These are phyloP conservation scores for Chrysanthemum seticuspe DNA, from an alignment of 129 eudicot genomes.

Conservation along the genomic window DNA sequence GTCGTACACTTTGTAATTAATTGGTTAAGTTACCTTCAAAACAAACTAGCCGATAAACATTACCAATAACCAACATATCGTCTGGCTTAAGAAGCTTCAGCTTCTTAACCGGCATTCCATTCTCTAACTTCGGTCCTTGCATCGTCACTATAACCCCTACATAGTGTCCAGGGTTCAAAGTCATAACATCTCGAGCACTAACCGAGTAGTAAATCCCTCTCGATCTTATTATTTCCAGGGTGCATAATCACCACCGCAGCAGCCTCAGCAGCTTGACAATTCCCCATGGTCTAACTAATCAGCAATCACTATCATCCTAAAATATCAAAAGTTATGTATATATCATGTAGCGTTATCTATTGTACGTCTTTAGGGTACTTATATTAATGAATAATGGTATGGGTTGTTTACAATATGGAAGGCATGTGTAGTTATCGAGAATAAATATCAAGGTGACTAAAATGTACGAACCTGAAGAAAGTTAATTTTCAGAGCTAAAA, in stretches of 20 bases:
- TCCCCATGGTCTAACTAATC: slow-evolving; percentile 45
- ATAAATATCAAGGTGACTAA: slow-evolving; percentile 11
- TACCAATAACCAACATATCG: slow-evolving; percentile 62
- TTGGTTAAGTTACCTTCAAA: slow-evolving; percentile 51
- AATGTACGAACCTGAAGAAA: slow-evolving; percentile 21
- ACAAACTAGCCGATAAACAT: slow-evolving; percentile 65
- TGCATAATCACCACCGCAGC: slow-evolving; percentile 69
- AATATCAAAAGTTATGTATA: background rate
- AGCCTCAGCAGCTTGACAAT: slow-evolving; percentile 79
- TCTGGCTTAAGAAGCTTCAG: slow-evolving; percentile 70
- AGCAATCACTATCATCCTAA: background rate
- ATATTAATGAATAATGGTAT: background rate
- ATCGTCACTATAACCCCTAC: slow-evolving; percentile 49
- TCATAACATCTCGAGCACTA: slow-evolving; percentile 61
- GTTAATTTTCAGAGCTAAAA: slow-evolving; percentile 3
- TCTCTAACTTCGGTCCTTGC: slow-evolving; percentile 14
- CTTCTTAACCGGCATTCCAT: slow-evolving; percentile 46
- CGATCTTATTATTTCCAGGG: slow-evolving; percentile 45
- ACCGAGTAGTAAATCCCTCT: slow-evolving; percentile 59
- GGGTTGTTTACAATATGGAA: background rate
- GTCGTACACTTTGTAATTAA: background rate
- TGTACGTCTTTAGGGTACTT: background rate
- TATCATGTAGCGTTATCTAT: background rate
- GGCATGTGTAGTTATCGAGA: background rate
- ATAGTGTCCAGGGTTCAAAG: slow-evolving; percentile 63